Evolutionary conservation across 306 rosid species (phyloP), one percentile per base, ranked within the genome.

Genomic region (Alnus glutinosa): DNA sequence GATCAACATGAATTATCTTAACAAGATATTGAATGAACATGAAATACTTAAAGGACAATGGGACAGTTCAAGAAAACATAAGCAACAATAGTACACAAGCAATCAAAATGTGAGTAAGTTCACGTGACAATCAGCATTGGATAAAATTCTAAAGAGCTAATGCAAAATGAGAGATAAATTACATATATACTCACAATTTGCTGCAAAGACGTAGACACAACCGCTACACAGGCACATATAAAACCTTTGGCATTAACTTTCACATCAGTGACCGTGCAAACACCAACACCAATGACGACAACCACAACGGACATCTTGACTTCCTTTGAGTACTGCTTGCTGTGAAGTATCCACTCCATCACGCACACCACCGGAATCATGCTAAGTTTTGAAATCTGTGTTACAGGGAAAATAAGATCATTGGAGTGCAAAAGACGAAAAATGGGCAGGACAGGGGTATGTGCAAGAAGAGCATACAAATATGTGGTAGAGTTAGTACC

Each of bases 321-420:
- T 85, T 94, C 97, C 87, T 71, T 92, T 13, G 97, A 84, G 79
- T 92, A 94, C 76, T 85, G 86, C 80, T 94, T 92, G 84, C 46
- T 86, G 85, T 94, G 95, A 86, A 94, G 81, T 81, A 94, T 89
- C 98, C 96, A 94, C 81, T 94, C 98, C 97, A 94, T 88, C 72
- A 92, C 89, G 80, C 98, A 94, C 39, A 94, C 98, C 88, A 94
- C 98, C 0, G 98, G 97, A 88, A 94, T 94, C 98, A 94, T 94
- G 92, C 98, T 94, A 50, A 94, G 84, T 84, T 94, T 94, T 55
- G 98, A 92, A 78, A 94, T 94, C 98, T 94, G 90, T 23, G 7
- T 28, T 63, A 48, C 13, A 62, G 18, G 5, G 19, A 62, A 9
- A 42, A 44, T 46, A 37, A 1, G 51, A 44, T 62, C 16, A 62